Evolutionary conservation across 371 early-diverging fungal species (phyloP).

Genomic region (Mucor indicus): DNA sequence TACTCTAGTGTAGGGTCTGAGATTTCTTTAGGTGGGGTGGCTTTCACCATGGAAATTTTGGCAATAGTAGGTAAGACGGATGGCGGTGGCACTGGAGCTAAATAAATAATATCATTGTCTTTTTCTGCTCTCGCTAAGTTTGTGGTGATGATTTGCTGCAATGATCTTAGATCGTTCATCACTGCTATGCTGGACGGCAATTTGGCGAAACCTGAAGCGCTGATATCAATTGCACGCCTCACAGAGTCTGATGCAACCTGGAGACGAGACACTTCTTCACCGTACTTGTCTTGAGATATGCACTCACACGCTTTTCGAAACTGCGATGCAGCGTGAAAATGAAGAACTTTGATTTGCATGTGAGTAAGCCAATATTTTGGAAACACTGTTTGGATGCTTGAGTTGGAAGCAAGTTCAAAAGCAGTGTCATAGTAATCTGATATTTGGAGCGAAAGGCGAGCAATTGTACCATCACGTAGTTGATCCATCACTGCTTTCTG

Average conservation of each 20-base stretch:
- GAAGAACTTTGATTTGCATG: constrained; percentile 66
- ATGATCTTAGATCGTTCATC: constrained; percentile 40
- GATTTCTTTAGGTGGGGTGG: constrained; percentile 38
- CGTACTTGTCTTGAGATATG: constrained; percentile 71
- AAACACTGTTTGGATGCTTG: constrained; percentile 48
- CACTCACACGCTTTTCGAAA: constrained; percentile 75
- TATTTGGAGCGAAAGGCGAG: constrained; percentile 74
- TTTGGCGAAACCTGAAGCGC: neutral
- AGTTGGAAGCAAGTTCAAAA: constrained; percentile 59
- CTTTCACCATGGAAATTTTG: constrained; percentile 70
- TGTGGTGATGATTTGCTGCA: constrained; percentile 54
- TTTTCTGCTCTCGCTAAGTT: constrained; percentile 74
- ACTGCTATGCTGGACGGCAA: constrained; percentile 23
- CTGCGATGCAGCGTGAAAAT: constrained; percentile 76
- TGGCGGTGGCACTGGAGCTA: constrained; percentile 69
- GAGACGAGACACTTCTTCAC: constrained; percentile 80
- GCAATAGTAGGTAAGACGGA: constrained; percentile 57
- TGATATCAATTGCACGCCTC: constrained; percentile 32
- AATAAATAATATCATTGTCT: constrained; percentile 88
- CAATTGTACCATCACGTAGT: constrained; percentile 72
- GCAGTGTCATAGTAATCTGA: constrained; percentile 73
- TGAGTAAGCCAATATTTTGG: constrained; percentile 60
- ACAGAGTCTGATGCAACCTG: constrained; percentile 55
- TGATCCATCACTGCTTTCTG: constrained; percentile 77
- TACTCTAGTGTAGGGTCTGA: constrained; percentile 39